phyloP scores from a whole-genome alignment of 1,284 basidiomycete species.

The Exsudoporus floridanus region DNA sequence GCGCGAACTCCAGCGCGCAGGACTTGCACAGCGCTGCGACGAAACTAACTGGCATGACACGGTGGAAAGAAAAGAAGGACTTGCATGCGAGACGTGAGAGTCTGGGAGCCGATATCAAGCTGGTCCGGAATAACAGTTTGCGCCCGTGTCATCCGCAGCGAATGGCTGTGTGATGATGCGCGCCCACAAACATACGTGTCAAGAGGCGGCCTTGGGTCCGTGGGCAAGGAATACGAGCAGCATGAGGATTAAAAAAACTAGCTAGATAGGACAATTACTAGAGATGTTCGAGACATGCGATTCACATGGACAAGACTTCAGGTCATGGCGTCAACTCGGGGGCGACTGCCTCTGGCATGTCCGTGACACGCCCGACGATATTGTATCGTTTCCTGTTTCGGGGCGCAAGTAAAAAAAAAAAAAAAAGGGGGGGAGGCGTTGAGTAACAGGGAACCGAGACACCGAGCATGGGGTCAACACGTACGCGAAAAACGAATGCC shows the following conservation, averaged over 20 bases:
- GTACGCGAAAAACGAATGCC: constrained; percentile 78
- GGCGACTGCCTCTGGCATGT: constrained; percentile 41
- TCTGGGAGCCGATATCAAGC: neutral
- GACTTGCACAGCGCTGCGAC: neutral
- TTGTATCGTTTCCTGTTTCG: constrained; percentile 76
- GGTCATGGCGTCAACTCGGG: neutral
- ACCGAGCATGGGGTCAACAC: constrained; percentile 29
- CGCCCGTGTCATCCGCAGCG: neutral
- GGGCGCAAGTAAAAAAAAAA: too few species aligned
- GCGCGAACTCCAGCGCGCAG: neutral
- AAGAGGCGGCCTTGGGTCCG: neutral
- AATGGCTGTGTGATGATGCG: neutral
- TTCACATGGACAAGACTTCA: too few species aligned
- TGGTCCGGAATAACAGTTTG: neutral
- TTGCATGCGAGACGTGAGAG: too few species aligned
- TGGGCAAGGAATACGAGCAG: neutral
- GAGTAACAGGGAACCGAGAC: neutral
- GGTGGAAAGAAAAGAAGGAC: too few species aligned
- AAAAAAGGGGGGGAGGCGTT: too few species aligned
- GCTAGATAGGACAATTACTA: neutral
- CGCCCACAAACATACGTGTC: neutral
- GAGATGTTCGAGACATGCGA: neutral
- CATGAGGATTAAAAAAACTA: constrained; percentile 7
- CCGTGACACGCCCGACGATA: constrained; percentile 67
- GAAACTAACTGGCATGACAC: neutral